These are phyloP conservation scores for Ophiostoma angusticollis DNA, from an alignment of 2,329 filamentous ascomycete genomes.

Conservation along the genomic window DNA sequence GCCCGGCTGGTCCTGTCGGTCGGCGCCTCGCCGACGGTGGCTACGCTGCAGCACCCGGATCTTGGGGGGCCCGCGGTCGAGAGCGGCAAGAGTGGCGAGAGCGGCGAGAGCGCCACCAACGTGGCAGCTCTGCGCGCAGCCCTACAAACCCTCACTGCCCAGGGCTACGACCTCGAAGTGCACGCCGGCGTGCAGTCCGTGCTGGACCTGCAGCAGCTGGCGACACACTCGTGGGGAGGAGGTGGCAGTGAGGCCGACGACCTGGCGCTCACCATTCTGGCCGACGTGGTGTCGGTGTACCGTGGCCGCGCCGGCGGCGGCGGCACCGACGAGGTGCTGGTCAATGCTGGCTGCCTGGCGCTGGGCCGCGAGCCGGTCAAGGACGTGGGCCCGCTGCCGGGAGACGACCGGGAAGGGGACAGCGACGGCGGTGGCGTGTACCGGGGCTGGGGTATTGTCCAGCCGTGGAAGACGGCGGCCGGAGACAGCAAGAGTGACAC, in stretches of 20 bases:
- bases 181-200: slow-evolving; percentile 67
- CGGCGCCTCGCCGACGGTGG: slow-evolving; percentile 64
- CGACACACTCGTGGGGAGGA: slow-evolving; percentile 46
- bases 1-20: slow-evolving; percentile 53
- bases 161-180: slow-evolving; percentile 45
- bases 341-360: slow-evolving; percentile 56
- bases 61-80: slow-evolving; percentile 14
- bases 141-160: slow-evolving; percentile 25
- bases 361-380: slow-evolving; percentile 62
- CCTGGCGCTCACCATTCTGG: slow-evolving; percentile 55
- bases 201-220: slow-evolving; percentile 67
- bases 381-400: slow-evolving; percentile 21
- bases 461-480: slow-evolving; percentile 33
- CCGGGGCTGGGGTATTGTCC: slow-evolving; percentile 56
- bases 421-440: slow-evolving; percentile 30
- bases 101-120: slow-evolving; percentile 11
- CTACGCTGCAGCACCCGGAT: slow-evolving; percentile 45
- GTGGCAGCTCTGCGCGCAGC: slow-evolving; percentile 26
- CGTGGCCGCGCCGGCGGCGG: slow-evolving; percentile 42
- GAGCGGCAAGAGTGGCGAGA: not conserved
- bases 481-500: not conserved
- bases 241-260: slow-evolving; percentile 28
- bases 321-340: slow-evolving; percentile 44
- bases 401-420: too few species aligned
- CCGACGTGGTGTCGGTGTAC: slow-evolving; percentile 60